phyloP scores from a whole-genome alignment of 192 early-diverging fungal genomes.

The Backusella sp. region DNA sequence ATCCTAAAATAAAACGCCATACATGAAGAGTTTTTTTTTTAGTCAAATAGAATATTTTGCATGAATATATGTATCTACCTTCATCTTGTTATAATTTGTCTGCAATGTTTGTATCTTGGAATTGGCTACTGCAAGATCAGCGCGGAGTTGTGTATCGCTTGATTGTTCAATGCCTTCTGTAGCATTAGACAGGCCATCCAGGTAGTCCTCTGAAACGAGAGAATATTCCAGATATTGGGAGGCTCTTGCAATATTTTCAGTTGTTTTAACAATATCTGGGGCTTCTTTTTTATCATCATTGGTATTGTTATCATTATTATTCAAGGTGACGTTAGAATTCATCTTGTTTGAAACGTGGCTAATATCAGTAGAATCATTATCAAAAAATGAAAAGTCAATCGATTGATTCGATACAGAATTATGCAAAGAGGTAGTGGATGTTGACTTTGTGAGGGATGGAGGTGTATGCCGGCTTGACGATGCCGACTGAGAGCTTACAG shows the following conservation, averaged over 20 bases:
- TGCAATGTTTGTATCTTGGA: constrained; percentile 24
- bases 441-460: constrained; percentile 1
- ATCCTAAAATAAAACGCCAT: neutral
- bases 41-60: neutral
- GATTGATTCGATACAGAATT: constrained; percentile 7
- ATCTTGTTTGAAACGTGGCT: constrained; percentile 33
- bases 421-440: neutral
- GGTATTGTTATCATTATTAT: neutral
- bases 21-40: neutral
- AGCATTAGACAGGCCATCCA: neutral
- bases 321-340: constrained; percentile 22
- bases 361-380: constrained; percentile 34
- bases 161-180: neutral
- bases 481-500: neutral
- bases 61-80: neutral
- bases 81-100: constrained; percentile 26
- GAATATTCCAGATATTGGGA: constrained; percentile 20
- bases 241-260: constrained; percentile 17
- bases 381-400: constrained; percentile 24
- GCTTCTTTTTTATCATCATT: neutral
- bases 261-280: neutral
- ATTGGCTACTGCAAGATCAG: constrained; percentile 25
- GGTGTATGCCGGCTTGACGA: neutral
- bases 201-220: neutral
- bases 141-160: neutral